Evolutionary conservation across 2,329 filamentous ascomycete species (phyloP).

Genomic region (Arthrobotrys megalospora): DNA sequence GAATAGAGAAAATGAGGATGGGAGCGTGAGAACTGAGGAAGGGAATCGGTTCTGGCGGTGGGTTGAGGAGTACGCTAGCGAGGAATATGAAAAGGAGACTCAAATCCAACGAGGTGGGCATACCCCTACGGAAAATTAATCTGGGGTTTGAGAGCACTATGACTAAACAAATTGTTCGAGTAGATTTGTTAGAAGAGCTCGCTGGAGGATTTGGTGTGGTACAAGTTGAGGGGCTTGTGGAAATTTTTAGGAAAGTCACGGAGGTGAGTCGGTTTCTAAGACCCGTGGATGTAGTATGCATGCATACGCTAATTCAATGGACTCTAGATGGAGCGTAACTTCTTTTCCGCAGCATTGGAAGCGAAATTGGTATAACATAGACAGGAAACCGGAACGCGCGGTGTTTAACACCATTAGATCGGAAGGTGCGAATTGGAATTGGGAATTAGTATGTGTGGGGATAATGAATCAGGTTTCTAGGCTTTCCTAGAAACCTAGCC

Average conservation of each 20-base stretch:
- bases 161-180: constrained; percentile 67
- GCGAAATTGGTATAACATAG: not conserved
- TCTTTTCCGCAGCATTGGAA: constrained; percentile 44
- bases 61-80: constrained; percentile 89
- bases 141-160: not conserved
- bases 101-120: constrained; percentile 74
- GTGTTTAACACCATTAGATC: too few relatives aligned
- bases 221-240: constrained; percentile 84
- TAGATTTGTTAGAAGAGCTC: constrained; percentile 79
- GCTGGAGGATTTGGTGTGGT: constrained; percentile 80
- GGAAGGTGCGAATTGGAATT: too few relatives aligned
- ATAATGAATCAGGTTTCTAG: too few relatives aligned
- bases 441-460: too few relatives aligned
- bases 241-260: constrained; percentile 89
- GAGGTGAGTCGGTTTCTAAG: constrained; percentile 72
- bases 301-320: constrained; percentile 14
- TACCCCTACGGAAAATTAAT: constrained; percentile 64
- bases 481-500: too few relatives aligned
- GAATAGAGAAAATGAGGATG: constrained; percentile 75
- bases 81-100: constrained; percentile 83
- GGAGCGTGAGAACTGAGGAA: constrained; percentile 68
- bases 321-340: constrained; percentile 50
- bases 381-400: too few relatives aligned
- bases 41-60: constrained; percentile 87
- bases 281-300: not conserved